Evolutionary conservation across 2,329 filamentous ascomycete species (phyloP), one percentile per base, ranked within the genome.

Genomic region (Raffaelea albimanens): DNA sequence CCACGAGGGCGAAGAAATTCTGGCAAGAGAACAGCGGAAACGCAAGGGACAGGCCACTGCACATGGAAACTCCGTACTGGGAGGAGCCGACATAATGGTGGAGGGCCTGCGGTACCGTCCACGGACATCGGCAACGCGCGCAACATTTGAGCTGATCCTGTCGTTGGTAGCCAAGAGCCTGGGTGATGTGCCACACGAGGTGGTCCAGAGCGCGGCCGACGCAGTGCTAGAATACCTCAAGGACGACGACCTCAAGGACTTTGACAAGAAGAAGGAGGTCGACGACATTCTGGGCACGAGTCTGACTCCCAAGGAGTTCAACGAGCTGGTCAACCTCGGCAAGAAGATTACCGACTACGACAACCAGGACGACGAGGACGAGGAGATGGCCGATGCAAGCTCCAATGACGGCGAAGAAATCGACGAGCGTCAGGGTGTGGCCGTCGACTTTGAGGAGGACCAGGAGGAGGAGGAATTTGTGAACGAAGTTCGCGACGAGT

Each of bases 341-440:
- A 98, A 98, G 72, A 98, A 98, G 69, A 95, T 98, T 53, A 98
- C 93, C 44, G 93, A 98, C 64, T 98, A 97, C 65, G 87, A 97
- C 65, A 87, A 87, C 36, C 89, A 97, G 62, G 91, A 97, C 55
- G 93, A 96, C 36, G 90, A 96, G 29, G 90, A 97, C 53, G 91
- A 95, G 55, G 83, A 89, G 49, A 86, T 88, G 72, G 84, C 79
- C 25, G 82, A 83, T 16, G 34, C 58, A 39, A 21, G 29, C 19
- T 14, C 8, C 20, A 78, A 72, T 18, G 86, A 77, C 48, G 80
- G 80, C 52, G 76, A 83, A 25, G 90, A 96, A 62, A 79, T 96
- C 44, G 93, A 96, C 59, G 90, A 96, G 58, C 83, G 88, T 44
- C 89, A 98, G 64, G 93, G 93, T 73, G 93, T 98, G 41, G 93